Base-by-base conservation (phyloP, 345 rosid genomes). In the Capsella bursapastoris region DNA sequence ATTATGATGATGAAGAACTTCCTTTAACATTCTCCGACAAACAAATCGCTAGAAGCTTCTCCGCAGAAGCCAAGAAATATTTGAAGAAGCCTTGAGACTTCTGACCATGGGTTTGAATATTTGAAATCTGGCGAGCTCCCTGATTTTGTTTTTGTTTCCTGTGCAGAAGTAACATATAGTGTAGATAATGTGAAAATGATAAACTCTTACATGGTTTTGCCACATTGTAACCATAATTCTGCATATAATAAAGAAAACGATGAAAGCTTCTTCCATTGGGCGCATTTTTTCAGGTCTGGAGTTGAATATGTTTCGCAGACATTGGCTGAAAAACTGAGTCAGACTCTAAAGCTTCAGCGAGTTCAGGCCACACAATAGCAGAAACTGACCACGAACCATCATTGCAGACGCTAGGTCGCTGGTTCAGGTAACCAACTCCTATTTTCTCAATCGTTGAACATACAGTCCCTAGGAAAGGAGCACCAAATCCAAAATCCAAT, bases 321-420 rank as follows among this genome's bases (percentile, higher is more conserved):
- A 93, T 83, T 14, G 93, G 98, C 65, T 89, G 87, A 59, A 89
- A 84, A 71, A 93, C 62, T n/a, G 83, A 76, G 84, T 89, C 93
- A 0, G 92, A 84, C 74, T 93, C 98, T 40, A 89, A 66, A 12
- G 86, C 89, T 14, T 84, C 80, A 5, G 85, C 93, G 13, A 88
- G 80, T 70, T 89, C 84, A 31, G 92, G 93, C 96, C 97, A 87
- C 61, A 90, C 27, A 44, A 90, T 87, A 28, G 97, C 89, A 0
- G 95, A 89, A 18, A 89, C 75, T 0, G 88, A 82, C 97, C 97
- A 93, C 0, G 97, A 93, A 52, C 93, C 97, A 61, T 89, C 91
- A 38, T 75, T 75, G 25, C 57, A 70, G 51, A 86, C 97, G 55
- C 96, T 93, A 10, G 82, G 83, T 78, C 97, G 86, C 70, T 90